Evolutionary conservation across 2,329 filamentous ascomycete genomes (phyloP).

Genomic region (Leptographium wingfieldii): DNA sequence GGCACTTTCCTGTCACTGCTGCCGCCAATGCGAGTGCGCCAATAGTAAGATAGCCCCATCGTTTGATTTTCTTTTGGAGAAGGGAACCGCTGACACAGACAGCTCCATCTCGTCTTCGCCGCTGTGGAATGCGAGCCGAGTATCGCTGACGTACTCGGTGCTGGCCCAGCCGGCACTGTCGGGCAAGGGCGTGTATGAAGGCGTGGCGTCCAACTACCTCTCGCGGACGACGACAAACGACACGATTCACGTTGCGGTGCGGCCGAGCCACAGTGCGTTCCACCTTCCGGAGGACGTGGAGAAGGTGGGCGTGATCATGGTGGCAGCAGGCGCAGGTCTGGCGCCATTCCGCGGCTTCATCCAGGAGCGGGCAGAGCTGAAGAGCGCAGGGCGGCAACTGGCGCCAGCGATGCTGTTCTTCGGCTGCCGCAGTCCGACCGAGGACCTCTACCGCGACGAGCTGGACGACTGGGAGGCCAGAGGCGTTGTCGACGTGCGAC

Average conservation of each 20-base stretch:
- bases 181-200: slow-evolving; percentile 36
- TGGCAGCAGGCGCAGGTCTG: slow-evolving; percentile 41
- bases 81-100: slow-evolving; percentile 9
- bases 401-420: slow-evolving; percentile 53
- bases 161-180: slow-evolving; percentile 43
- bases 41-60: slow-evolving; percentile 32
- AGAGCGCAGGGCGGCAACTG: slow-evolving; percentile 35
- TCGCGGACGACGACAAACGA: slow-evolving; percentile 31
- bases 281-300: slow-evolving; percentile 33
- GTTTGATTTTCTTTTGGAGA: neutral
- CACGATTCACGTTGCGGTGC: slow-evolving; percentile 36
- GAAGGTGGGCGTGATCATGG: slow-evolving; percentile 36
- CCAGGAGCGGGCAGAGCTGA: slow-evolving; percentile 44
- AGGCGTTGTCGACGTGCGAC: slow-evolving; percentile 48
- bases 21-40: slow-evolving; percentile 64
- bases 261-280: slow-evolving; percentile 30
- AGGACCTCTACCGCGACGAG: slow-evolving; percentile 48
- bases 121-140: slow-evolving; percentile 39
- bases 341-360: slow-evolving; percentile 52
- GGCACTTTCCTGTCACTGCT: slow-evolving; percentile 58
- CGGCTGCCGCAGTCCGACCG: slow-evolving; percentile 44
- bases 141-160: slow-evolving; percentile 57
- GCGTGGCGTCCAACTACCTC: slow-evolving; percentile 51
- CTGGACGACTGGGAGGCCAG: slow-evolving; percentile 44
- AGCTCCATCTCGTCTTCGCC: slow-evolving; percentile 65